Evolutionary conservation across 2,329 filamentous ascomycete species (phyloP), one percentile per base, ranked within the genome.

Genomic region (Botrytis galanthina): DNA sequence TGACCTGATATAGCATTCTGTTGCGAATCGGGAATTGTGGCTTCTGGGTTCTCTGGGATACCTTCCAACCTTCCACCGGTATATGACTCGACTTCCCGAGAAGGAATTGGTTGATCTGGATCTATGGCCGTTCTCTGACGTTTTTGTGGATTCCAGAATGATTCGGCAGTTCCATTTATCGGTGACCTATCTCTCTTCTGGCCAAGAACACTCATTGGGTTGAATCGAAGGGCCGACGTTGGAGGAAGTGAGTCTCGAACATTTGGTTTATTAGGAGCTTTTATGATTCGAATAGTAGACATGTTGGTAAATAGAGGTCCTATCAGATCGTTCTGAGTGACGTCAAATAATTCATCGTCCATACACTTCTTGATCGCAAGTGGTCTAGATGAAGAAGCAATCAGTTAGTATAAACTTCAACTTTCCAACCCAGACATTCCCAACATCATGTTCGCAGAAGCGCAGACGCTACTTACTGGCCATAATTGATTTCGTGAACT

Each of bases 161-260:
- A 73, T 70, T 72, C 74, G 46, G 75, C 76, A 22, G 54, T 60
- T 66, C 64, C 61, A 48, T 72, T 46, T n/a, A 73, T 76, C 14
- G 46, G 72, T 60, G 77, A 75, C 70, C 79, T 74, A 12, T 69
- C 73, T 76, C 79, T 76, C 66, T 81, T 80, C 57, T 74, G 76
- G 37, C 67, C 73, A 18, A 57, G 32, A 37, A 57, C 35, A 39
- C 51, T 71, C 20, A 68, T 42, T 26, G 78, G 76, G 46, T 79
- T 74, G 54, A 75, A 81, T 71, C 79, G 76, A n/a, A 81, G 75
- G 22, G 76, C 78, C 18, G 80, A 81, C 18, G 76, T 78, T n/a
- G 80, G 79, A 48, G 79, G 79, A 39, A 81, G 77, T 2, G 80
- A 81, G 60, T 81, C 80, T 73, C 79, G 77, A 16, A 77, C 62